phyloP scores from a whole-genome alignment of 1,284 basidiomycete species.

The Phellinidium pouzarii region DNA sequence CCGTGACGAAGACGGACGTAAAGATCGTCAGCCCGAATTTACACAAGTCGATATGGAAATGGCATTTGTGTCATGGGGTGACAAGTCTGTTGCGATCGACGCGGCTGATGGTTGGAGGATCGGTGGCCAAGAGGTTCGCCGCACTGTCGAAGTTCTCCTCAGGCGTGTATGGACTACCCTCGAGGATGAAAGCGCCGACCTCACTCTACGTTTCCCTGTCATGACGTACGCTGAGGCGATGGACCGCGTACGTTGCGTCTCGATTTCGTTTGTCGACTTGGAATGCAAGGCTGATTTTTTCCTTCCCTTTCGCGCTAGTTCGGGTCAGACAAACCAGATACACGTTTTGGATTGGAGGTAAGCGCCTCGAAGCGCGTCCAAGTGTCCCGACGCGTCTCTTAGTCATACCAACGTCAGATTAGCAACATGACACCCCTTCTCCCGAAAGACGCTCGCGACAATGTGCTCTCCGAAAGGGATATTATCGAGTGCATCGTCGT shows the following conservation, averaged over 20 bases:
- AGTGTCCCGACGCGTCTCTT: not conserved
- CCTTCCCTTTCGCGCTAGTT: slow-evolving; percentile 42
- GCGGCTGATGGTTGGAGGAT: slow-evolving; percentile 63
- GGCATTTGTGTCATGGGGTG: slow-evolving; percentile 85
- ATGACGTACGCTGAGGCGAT: slow-evolving; percentile 86
- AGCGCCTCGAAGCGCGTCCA: slow-evolving; percentile 22
- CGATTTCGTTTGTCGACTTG: not conserved
- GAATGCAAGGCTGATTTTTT: not conserved
- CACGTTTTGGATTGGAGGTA: slow-evolving; percentile 81
- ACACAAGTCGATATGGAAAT: slow-evolving; percentile 96
- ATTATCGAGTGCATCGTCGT: slow-evolving; percentile 54
- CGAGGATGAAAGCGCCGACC: slow-evolving; percentile 38
- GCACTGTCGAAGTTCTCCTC: slow-evolving; percentile 68
- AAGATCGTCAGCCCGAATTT: slow-evolving; percentile 94
- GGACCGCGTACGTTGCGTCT: slow-evolving; percentile 53
- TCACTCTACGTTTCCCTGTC: slow-evolving; percentile 61
- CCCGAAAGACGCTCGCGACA: slow-evolving; percentile 30
- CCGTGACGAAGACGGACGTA: slow-evolving; percentile 90
- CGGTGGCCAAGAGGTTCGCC: slow-evolving; percentile 73
- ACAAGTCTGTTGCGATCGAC: slow-evolving; percentile 18
- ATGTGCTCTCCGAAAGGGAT: slow-evolving; percentile 34
- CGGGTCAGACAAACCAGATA: slow-evolving; percentile 95
- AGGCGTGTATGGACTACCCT: slow-evolving; percentile 66
- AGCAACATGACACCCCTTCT: slow-evolving; percentile 43
- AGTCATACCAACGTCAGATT: slow-evolving; percentile 34